Percentiles rank a stretch among this genome's conserved stretches.
phyloP scores from a whole-genome alignment of 306 rosid species.

The Cajanus cajan region DNA sequence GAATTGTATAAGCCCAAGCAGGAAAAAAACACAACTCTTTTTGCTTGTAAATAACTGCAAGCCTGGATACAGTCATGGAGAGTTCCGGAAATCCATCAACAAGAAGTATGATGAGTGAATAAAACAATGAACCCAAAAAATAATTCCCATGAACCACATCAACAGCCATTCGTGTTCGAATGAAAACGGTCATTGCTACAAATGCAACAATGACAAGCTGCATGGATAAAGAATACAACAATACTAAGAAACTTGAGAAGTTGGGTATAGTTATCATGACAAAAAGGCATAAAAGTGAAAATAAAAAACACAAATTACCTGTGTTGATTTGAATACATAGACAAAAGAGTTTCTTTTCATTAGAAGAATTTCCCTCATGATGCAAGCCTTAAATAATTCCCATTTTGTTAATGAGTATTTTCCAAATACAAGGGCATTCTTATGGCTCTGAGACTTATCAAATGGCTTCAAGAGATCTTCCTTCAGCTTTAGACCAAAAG shows the following conservation, averaged over 20 bases:
- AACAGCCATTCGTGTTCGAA: constrained; percentile 46
- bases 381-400: constrained; percentile 53
- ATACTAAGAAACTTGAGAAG: constrained; percentile 13
- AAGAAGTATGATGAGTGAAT: constrained; percentile 47
- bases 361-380: constrained; percentile 49
- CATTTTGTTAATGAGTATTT: constrained; percentile 47
- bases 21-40: constrained; percentile 55
- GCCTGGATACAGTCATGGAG: constrained; percentile 54
- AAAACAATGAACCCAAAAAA: constrained; percentile 56
- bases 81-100: constrained; percentile 48
- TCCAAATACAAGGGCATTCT: constrained; percentile 39
- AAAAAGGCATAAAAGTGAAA: not conserved
- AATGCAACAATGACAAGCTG: constrained; percentile 52
- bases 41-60: constrained; percentile 54
- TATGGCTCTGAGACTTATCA: constrained; percentile 37
- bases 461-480: constrained; percentile 46
- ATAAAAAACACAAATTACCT: constrained; percentile 40
- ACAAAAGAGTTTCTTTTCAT: constrained; percentile 60
- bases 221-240: constrained; percentile 14
- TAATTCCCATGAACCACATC: constrained; percentile 40
- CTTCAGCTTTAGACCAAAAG: constrained; percentile 40
- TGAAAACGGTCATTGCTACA: constrained; percentile 58
- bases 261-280: not conserved
- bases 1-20: constrained; percentile 59
- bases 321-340: constrained; percentile 54